Evolutionary conservation across 305 asterid genomes (phyloP).

Genomic region (Petunia hybrid): DNA sequence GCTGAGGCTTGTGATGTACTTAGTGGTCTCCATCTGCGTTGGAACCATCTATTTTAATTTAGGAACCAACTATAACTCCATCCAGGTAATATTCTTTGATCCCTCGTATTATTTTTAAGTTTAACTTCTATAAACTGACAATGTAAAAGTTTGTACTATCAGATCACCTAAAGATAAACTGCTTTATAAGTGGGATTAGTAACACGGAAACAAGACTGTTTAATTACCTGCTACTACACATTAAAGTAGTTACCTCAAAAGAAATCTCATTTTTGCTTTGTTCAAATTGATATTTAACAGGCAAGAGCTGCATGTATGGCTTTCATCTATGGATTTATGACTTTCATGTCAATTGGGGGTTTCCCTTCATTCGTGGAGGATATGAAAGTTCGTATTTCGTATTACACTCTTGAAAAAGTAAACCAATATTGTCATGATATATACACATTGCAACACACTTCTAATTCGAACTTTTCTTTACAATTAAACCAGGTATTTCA

Average conservation of each 20-base stretch:
- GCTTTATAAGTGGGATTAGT: background rate
- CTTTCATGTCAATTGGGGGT: slow-evolving; percentile 99
- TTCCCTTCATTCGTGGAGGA: slow-evolving; percentile 98
- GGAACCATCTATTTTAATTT: slow-evolving; percentile 94
- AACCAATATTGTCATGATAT: no score
- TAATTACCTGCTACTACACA: no score
- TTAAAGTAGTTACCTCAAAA: no score
- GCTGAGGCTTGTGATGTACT: slow-evolving; percentile 91
- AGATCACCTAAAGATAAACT: background rate
- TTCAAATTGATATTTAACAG: slow-evolving; percentile 45
- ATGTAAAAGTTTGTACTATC: no score
- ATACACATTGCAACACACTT: no score
- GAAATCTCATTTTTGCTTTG: background rate
- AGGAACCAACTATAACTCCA: slow-evolving; percentile 92
- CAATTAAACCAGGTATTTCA: slow-evolving; percentile 74
- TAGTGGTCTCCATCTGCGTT: slow-evolving; percentile 91
- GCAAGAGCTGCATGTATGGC: slow-evolving; percentile 99
- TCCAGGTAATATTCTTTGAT: slow-evolving; percentile 60
- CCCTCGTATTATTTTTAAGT: no score
- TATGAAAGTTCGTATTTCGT: slow-evolving; percentile 68
- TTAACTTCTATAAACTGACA: no score
- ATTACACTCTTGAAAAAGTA: background rate
- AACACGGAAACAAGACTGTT: no score
- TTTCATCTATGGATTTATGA: slow-evolving; percentile 92
- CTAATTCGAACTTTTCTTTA: background rate